Conservation (phyloP, 2,329 filamentous ascomycete genomes). For the Didymella keratinophila region DNA sequence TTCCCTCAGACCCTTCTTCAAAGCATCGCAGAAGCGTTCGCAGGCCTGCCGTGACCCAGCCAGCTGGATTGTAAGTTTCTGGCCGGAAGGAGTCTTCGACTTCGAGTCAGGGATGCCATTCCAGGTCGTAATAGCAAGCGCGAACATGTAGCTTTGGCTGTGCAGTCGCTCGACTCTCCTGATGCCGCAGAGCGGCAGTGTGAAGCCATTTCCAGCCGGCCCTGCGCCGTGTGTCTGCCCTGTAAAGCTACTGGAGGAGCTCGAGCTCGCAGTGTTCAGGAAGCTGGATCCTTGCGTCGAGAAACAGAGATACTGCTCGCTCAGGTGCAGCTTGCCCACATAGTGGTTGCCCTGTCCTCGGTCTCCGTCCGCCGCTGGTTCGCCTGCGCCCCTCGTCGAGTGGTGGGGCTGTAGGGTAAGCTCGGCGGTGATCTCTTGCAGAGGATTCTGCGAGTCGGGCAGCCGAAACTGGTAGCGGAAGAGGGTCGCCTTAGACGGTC, state of each 20-base stretch:
- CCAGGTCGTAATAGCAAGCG: constrained; percentile 94
- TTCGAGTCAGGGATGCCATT: constrained; percentile 66
- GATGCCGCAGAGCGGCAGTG: constrained; percentile 89
- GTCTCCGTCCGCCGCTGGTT: constrained; percentile 54
- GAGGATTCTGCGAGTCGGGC: constrained; percentile 86
- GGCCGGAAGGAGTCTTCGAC: constrained; percentile 63
- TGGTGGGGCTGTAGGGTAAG: constrained; percentile 80
- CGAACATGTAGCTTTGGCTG: constrained; percentile 90
- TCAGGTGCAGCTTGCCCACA: constrained; percentile 89
- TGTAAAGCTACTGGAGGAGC: constrained; percentile 83
- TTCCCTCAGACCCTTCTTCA: constrained; percentile 88
- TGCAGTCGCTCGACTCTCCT: constrained; percentile 90
- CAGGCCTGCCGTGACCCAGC: constrained; percentile 87
- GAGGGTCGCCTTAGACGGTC: constrained; percentile 88
- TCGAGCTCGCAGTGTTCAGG: constrained; percentile 77
- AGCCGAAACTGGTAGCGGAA: constrained; percentile 98
- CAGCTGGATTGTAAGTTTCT: constrained; percentile 90
- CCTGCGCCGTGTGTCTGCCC: constrained; percentile 93
- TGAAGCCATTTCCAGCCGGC: constrained; percentile 94
- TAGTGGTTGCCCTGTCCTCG: constrained; percentile 78
- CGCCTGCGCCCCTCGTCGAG: constrained; percentile 55
- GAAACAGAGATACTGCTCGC: constrained; percentile 95
- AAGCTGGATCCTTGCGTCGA: constrained; percentile 93
- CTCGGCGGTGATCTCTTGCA: constrained; percentile 97
- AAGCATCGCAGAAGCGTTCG: constrained; percentile 93